These are phyloP conservation scores for Orbilia quercus DNA, from an alignment of 2,329 filamentous ascomycete genomes.

Conservation along the genomic window DNA sequence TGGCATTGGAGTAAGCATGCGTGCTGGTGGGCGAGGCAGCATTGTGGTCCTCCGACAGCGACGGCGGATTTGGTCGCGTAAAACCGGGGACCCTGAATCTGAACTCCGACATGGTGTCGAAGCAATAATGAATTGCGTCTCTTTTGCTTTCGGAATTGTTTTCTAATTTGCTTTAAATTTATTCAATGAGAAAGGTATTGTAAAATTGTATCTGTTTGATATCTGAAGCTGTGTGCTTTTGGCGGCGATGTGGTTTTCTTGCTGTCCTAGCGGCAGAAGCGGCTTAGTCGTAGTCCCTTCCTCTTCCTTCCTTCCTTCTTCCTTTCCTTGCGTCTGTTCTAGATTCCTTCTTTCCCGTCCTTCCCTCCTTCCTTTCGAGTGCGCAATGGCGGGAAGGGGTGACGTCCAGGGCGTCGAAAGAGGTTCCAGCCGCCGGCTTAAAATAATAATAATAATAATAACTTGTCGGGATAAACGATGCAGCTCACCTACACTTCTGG, in stretches of 20 bases:
- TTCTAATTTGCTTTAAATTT: no score
- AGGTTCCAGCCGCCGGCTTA: not conserved
- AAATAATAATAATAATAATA: no score
- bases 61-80: constrained; percentile 51
- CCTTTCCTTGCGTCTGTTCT: constrained; percentile 37
- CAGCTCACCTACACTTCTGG: no score
- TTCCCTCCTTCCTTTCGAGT: constrained; percentile 12
- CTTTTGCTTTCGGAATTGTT: not conserved
- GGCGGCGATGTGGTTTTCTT: not conserved
- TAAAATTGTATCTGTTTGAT: no score
- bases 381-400: constrained; percentile 29
- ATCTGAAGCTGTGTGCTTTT: not conserved
- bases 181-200: no score
- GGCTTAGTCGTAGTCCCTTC: constrained; percentile 3
- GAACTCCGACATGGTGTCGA: constrained; percentile 47
- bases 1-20: constrained; percentile 39
- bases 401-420: constrained; percentile 13
- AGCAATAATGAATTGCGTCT: not conserved
- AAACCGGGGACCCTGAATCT: constrained; percentile 55
- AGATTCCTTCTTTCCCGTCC: not conserved
- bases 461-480: constrained; percentile 4
- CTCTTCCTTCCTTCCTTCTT: constrained; percentile 22
- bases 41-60: constrained; percentile 41
- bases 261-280: constrained; percentile 2
- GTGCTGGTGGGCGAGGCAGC: constrained; percentile 50